Evolutionary conservation across 192 early-diverging fungal species (phyloP).

Genomic region (Mycoemilia scoparia): DNA sequence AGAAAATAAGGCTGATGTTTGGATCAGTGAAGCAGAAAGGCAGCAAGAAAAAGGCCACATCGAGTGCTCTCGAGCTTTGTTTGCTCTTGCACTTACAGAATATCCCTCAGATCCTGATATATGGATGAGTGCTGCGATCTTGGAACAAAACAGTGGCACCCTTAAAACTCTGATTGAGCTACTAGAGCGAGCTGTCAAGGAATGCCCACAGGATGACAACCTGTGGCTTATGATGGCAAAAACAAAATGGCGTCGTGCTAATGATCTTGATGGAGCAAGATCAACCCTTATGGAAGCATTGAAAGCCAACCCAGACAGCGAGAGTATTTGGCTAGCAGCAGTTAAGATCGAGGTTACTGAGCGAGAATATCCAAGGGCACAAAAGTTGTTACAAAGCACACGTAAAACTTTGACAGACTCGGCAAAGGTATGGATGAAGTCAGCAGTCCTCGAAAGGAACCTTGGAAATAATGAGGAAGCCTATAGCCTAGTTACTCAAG

Average conservation of each 20-base stretch:
- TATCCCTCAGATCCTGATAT: conserved; percentile 63
- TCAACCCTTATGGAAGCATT: conserved; percentile 72
- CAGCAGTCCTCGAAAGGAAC: conserved; percentile 67
- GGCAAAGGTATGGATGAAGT: conserved; percentile 90
- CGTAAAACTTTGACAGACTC: conserved; percentile 45
- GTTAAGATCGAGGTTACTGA: conserved; percentile 92
- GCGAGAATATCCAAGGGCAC: conserved; percentile 56
- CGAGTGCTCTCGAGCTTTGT: conserved; percentile 74
- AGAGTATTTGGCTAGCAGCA: conserved; percentile 88
- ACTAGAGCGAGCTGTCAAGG: conserved; percentile 64
- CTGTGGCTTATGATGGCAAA: conserved; percentile 97
- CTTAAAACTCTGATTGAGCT: conserved; percentile 53
- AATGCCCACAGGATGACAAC: conserved; percentile 79
- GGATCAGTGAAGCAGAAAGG: conserved; percentile 82
- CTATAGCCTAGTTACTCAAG: conserved; percentile 44
- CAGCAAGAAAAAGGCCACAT: conserved; percentile 36
- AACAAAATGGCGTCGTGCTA: conserved; percentile 65
- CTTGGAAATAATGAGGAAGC: conserved; percentile 44
- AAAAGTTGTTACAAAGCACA: conserved; percentile 53
- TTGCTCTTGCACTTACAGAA: conserved; percentile 54
- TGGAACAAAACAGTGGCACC: conserved; percentile 75
- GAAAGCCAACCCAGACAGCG: conserved; percentile 74
- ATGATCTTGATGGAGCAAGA: conserved; percentile 68
- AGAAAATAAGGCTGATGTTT: conserved; percentile 57
- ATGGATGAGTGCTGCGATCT: conserved; percentile 69